A percentile compares a stretch with the other conserved stretches of the same genome.
Evolutionary conservation across 352 stramenopile genomes (phyloP).

Genomic region (Phytophthora pluvialis): DNA sequence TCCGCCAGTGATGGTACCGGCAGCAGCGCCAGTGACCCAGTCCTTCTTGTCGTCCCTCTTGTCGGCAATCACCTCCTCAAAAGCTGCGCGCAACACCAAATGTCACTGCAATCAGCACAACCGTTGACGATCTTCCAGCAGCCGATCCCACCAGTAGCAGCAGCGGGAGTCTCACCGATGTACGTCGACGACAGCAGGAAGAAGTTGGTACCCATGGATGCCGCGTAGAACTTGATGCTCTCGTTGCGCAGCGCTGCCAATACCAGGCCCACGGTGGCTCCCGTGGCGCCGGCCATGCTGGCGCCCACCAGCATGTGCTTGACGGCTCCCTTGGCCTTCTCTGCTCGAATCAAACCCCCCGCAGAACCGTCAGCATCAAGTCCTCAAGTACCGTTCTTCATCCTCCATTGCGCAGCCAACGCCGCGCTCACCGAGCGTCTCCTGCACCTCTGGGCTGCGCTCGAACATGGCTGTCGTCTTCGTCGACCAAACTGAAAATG

Average conservation of each 20-base stretch:
- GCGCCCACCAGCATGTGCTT: slow-evolving; percentile 77
- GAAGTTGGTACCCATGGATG: slow-evolving; percentile 88
- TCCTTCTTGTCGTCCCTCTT: slow-evolving; percentile 68
- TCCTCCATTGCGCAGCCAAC: background rate
- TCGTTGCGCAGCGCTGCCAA: slow-evolving; percentile 78
- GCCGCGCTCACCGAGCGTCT: slow-evolving; percentile 24
- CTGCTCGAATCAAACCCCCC: slow-evolving; percentile 23
- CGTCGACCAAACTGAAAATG: slow-evolving; percentile 8
- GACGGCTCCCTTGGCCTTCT: slow-evolving; percentile 68
- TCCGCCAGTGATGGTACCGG: slow-evolving; percentile 70
- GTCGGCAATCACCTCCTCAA: slow-evolving; percentile 80
- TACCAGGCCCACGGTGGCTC: slow-evolving; percentile 60
- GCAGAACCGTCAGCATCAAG: slow-evolving; percentile 1
- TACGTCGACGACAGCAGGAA: slow-evolving; percentile 87
- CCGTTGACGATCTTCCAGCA: background rate
- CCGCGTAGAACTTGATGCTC: slow-evolving; percentile 81
- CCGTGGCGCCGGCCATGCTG: slow-evolving; percentile 55
- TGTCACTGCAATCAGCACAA: background rate
- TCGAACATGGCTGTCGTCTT: slow-evolving; percentile 38
- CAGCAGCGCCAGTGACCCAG: slow-evolving; percentile 56
- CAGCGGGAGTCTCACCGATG: slow-evolving; percentile 50
- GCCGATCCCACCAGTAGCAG: background rate
- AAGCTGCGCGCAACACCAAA: slow-evolving; percentile 40
- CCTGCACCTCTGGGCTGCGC: slow-evolving; percentile 35
- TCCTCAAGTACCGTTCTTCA: background rate